These are phyloP conservation scores for Jaenimonas drosophilae DNA, from an alignment of 208 protist species.

Conservation along the genomic window DNA sequence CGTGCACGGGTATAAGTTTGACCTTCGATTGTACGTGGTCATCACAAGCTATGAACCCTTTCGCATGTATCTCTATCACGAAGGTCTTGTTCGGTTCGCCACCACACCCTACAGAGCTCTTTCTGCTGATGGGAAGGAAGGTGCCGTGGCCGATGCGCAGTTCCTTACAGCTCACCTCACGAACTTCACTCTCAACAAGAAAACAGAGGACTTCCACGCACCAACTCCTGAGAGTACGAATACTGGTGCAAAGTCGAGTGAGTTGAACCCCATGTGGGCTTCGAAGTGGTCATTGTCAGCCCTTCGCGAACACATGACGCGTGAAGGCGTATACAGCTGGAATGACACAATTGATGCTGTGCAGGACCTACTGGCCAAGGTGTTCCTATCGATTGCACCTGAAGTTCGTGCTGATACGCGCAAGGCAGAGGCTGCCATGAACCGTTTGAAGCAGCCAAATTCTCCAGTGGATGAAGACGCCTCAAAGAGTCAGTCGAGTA, in stretches of 20 bases:
- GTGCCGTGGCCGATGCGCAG: conserved; percentile 4
- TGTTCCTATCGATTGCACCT: conserved; percentile 51
- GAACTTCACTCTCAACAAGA: conserved; percentile 88
- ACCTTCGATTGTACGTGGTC: conserved; percentile 88
- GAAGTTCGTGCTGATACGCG: conserved; percentile 35
- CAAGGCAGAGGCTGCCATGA: conserved; percentile 1
- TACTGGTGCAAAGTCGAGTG: conserved; percentile 3
- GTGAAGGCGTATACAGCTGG: conserved; percentile 29
- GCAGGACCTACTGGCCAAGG: conserved; percentile 56
- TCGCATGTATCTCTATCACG: conserved; percentile 69
- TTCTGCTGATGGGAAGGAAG: neutral
- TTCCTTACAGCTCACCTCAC: conserved; percentile 71
- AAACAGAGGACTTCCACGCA: conserved; percentile 23
- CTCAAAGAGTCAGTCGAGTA: neutral
- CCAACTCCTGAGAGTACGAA: conserved; percentile 10
- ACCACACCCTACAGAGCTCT: conserved; percentile 41
- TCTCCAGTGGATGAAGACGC: neutral
- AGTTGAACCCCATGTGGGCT: conserved; percentile 6
- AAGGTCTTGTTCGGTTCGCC: conserved; percentile 86
- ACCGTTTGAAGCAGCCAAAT: too few relatives aligned
- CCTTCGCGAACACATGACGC: conserved; percentile 30
- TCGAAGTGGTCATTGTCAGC: conserved; percentile 52
- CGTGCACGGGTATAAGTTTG: conserved; percentile 87
- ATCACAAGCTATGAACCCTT: conserved; percentile 83
- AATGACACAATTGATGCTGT: conserved; percentile 39